Evolutionary conservation across 2,329 filamentous ascomycete species (phyloP), one percentile per base, ranked within the genome.

Genomic region (Sclerotinia minor): DNA sequence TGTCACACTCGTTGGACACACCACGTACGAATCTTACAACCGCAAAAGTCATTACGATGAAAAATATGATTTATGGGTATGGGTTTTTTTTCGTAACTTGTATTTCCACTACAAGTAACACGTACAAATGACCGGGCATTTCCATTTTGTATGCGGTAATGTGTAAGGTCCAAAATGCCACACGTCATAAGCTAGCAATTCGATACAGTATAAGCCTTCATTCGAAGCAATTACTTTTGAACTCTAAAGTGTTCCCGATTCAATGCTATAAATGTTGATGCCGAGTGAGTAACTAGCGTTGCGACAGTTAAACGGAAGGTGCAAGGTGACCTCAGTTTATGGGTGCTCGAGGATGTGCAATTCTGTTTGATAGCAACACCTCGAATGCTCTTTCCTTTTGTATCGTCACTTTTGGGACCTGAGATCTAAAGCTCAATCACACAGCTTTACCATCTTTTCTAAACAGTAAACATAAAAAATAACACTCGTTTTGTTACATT

Each of bases 401-500:
- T 21, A n/a, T 55, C 19, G 5, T 24, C 8, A 35, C 41, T 29
- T 41, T 41, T 47, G 24, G 15, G 38, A 57, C 19, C 21, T n/a
- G 24, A 21, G 19, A 57, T 38, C n/a, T 15, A 58, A 6, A 7
- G 8, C 21, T 6, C 32, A 24, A 8, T 15, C 19, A 21, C 1
- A 41, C 41, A 63, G 35, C 44, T 67, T 41, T 13, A 64, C 26
- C n/a, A 35, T 64, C 50, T 19, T 67, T 64, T 9, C 17, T 38
- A 32, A 47, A 53, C 17, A 64, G 52, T 21, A 38, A 26, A 60
- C n/a, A 21, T 26, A 47, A 35, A 35, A 57, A 26, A 35, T n/a
- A 52, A 69, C 69, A 70, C 57, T 70, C 69, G 50, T 67, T 69
- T 69, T 19, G 13, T 49, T 41, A 64, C 45, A 64, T 65, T 68